Percentiles rank a stretch among this genome's conserved stretches.
Conservation (phyloP, 2,329 filamentous ascomycete genomes). For the Cladosporium sp. region DNA sequence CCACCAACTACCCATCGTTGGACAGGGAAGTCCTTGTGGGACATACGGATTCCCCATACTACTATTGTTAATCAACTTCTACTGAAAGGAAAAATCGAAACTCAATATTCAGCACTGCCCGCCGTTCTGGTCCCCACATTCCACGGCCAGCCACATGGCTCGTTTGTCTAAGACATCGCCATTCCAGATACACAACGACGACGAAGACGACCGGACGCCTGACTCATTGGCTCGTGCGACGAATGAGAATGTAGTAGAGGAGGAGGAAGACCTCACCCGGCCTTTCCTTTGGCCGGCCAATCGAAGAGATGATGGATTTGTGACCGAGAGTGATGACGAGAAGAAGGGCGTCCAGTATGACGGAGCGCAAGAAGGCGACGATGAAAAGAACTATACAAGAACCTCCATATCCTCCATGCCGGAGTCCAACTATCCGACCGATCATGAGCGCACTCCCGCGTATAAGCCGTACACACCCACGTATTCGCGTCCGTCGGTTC, state of each 20-base stretch:
- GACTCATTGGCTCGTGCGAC: neutral
- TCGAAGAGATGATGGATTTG: conserved; percentile 11
- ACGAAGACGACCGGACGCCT: neutral
- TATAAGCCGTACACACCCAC: conserved; percentile 50
- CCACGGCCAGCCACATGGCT: conserved; percentile 11
- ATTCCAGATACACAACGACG: conserved; percentile 10
- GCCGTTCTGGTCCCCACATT: conserved; percentile 2
- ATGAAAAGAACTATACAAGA: conserved; percentile 19
- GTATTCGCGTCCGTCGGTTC: conserved; percentile 60
- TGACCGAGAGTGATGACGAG: conserved; percentile 14
- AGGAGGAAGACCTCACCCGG: neutral
- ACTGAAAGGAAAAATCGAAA: no score
- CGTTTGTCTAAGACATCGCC: conserved; percentile 13
- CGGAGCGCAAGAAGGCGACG: conserved; percentile 8
- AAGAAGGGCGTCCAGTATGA: conserved; percentile 2
- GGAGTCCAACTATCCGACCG: conserved; percentile 27
- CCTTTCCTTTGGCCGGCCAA: neutral
- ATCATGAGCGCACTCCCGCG: conserved; percentile 19
- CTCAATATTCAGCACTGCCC: neutral
- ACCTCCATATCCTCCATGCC: conserved; percentile 31
- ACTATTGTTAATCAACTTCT: neutral
- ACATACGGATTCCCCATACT: neutral
- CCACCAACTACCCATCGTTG: neutral
- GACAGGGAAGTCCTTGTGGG: conserved; percentile 4
- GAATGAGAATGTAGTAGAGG: neutral